Evolutionary conservation across 2,329 filamentous ascomycete genomes (phyloP).

Genomic region (Zelopaecilomyces penicillatus): DNA sequence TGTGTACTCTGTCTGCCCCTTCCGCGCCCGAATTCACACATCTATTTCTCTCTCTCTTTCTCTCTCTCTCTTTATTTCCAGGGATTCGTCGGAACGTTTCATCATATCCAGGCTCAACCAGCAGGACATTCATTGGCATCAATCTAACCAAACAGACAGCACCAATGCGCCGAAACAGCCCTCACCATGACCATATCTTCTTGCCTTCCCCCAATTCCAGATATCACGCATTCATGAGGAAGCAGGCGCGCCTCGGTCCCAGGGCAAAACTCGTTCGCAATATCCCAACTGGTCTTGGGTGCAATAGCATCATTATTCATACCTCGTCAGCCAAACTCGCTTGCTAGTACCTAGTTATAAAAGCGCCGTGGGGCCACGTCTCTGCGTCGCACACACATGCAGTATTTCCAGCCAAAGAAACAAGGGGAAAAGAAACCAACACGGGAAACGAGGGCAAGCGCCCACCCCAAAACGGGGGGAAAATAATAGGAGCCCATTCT

Average conservation of each 20-base stretch:
- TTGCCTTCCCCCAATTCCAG: too few relatives aligned
- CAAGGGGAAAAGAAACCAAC: slow-evolving; percentile 5
- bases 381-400: slow-evolving; percentile 4
- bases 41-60: background rate
- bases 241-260: too few relatives aligned
- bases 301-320: slow-evolving; percentile 9
- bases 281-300: background rate
- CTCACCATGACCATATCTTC: too few relatives aligned
- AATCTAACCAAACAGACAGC: too few relatives aligned
- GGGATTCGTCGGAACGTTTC: background rate
- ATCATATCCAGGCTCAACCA: too few relatives aligned
- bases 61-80: background rate
- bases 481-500: background rate
- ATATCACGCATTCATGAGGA: too few relatives aligned
- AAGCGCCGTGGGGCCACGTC: slow-evolving; percentile 5
- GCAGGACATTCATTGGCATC: too few relatives aligned
- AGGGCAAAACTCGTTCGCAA: too few relatives aligned
- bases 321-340: slow-evolving; percentile 10
- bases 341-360: slow-evolving; percentile 5
- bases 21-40: too few relatives aligned
- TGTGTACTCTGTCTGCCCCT: too few relatives aligned
- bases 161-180: too few relatives aligned
- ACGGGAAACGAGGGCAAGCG: slow-evolving; percentile 7
- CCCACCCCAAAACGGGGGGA: background rate
- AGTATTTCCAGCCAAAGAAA: slow-evolving; percentile 7